Conservation (phyloP, 352 stramenopile genomes). For the Phytophthora cryptogea region DNA sequence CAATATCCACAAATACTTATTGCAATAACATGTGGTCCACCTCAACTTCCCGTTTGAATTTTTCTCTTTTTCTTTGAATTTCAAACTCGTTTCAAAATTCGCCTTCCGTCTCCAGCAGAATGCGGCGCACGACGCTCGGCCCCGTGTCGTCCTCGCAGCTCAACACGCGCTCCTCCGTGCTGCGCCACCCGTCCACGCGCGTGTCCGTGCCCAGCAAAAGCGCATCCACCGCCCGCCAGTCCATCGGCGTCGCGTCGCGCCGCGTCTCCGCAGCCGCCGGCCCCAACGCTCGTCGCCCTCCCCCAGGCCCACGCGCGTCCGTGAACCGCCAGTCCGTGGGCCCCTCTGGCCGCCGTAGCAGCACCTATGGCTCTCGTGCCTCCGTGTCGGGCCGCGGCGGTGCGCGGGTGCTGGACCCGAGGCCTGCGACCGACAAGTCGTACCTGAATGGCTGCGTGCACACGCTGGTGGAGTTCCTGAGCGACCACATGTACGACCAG, state of each 20-base stretch:
- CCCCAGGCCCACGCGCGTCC: conserved; percentile 44
- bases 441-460: conserved; percentile 94
- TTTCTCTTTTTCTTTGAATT: conserved; percentile 11
- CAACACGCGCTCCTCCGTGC: conserved; percentile 55
- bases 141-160: conserved; percentile 87
- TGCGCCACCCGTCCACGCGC: conserved; percentile 44
- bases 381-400: conserved; percentile 50
- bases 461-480: conserved; percentile 94
- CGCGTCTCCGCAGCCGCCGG: conserved; percentile 52
- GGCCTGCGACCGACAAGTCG: conserved; percentile 89
- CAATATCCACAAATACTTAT: too few relatives aligned
- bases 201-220: conserved; percentile 64
- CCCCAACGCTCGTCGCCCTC: conserved; percentile 17
- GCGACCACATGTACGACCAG: conserved; percentile 91
- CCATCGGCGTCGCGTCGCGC: conserved; percentile 49
- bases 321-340: conserved; percentile 54
- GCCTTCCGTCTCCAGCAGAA: conserved; percentile 17
- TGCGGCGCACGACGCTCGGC: conserved; percentile 86
- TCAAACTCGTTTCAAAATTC: conserved; percentile 8
- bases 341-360: conserved; percentile 52
- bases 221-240: conserved; percentile 52
- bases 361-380: conserved; percentile 61
- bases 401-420: conserved; percentile 70
- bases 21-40: too few relatives aligned
- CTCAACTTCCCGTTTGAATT: background rate